Evolutionary conservation across 169 alveolate genomes (phyloP), one percentile per base, ranked within the genome.

Genomic region (Plasmodium adleri): DNA sequence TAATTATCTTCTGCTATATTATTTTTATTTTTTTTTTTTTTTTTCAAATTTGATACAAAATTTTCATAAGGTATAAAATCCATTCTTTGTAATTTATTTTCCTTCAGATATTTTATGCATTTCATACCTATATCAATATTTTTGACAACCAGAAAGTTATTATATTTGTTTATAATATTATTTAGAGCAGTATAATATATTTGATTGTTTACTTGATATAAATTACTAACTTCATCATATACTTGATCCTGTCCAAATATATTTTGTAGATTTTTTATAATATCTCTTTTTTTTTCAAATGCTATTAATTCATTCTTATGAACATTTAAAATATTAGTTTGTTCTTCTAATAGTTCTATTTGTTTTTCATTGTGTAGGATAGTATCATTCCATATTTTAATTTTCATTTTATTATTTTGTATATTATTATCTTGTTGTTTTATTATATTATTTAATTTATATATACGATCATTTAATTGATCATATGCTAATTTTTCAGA

Each of bases 1-100:
- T 39, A 39, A 0, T 0, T 4, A 6, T 39, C 10, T 5, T 39
- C 47, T 39, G 9, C 0, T 39, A 39, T 39, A 9, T 17, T 8
- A 26, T 90, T 72, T 58, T 85, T n/a, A 6, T 54, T 88, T 26
- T 91, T 72, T 67, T 88, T 93, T 45, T 75, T 87, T 39, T 63
- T 67, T 56, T 83, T 71, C 6, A 63, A 1, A 17, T 50, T 60
- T 2, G 43, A 22, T 20, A 78, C 20, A 47, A 93, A 83, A 26
- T 74, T 70, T 54, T 93, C 94, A 45, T 83, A 78, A 3, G 95
- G 94, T 13, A 93, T 32, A 56, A 93, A 93, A 56, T 93, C 96
- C 54, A 94, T 87, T 67, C 32, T 92, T 78, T 67, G 76, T 7
- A 80, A 88, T 52, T 85, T 85, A 39, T 93, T 92, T 13, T 71